Evolutionary conservation across 2,329 filamentous ascomycete species (phyloP), one percentile per base, ranked within the genome.

Genomic region (Tolypocladium capitatum): DNA sequence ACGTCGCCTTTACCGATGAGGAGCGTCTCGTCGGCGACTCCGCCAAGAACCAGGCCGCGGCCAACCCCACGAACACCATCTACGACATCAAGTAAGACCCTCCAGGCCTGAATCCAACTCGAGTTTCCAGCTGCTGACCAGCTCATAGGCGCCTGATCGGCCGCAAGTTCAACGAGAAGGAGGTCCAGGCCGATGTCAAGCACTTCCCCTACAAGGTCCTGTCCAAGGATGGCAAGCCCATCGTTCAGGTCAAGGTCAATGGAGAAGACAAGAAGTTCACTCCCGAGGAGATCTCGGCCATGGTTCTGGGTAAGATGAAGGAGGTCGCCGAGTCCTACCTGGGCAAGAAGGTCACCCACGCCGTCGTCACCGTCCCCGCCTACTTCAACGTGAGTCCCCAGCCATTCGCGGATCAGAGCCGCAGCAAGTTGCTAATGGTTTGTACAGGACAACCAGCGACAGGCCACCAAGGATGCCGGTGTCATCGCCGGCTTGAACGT

Each of bases 141-240:
- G 18, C 16, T 2, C 5, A 8, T 54, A 88, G 84, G 74, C 86
- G 86, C 65, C 70, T 92, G 61, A 90, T 92, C 63, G 86, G 86
- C 62, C 85, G 85, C 68, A 92, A 90, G 72, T 90, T 76, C 68
- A 71, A 72, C 45, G 86, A 92, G 67, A 86, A 84, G 74, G 86
- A 94, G 55, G 83, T 96, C 56, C 90, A 96, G 74, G 78, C 75
- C 65, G 92, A 98, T 65, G 79, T 92, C 65, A 97, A 98, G 86
- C 86, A 96, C 77, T 96, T 95, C 80, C 91, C 92, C 63, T 98
- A 91, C 84, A 88, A 87, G 74, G 86, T 98, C 52, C 65, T 88
- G 63, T 78, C 85, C 76, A 90, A 92, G 76, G 81, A 85, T 69
- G 89, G 83, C 66, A 95, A 96, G 76, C 92, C 92, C 55, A 72